phyloP scores from a whole-genome alignment of 2,329 filamentous ascomycete genomes.

The Aspergillus ibericus region DNA sequence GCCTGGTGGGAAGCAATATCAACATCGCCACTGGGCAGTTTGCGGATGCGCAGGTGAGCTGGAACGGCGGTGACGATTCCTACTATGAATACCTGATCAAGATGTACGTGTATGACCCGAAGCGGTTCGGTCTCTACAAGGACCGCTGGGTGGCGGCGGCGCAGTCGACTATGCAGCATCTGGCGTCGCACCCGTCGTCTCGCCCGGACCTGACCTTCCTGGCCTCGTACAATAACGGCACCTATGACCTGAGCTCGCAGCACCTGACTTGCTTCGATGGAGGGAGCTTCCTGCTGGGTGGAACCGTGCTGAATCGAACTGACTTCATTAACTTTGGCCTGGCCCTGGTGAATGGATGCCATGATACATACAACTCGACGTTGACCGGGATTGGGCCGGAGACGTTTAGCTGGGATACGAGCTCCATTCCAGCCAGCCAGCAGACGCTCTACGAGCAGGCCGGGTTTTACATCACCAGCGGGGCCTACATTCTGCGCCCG shows the following conservation, averaged over 20 bases:
- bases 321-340: conserved; percentile 75
- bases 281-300: conserved; percentile 82
- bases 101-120: conserved; percentile 78
- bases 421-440: conserved; percentile 49
- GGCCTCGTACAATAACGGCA: conserved; percentile 38
- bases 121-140: conserved; percentile 63
- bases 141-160: conserved; percentile 75
- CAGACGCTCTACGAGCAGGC: conserved; percentile 62
- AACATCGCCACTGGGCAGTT: conserved; percentile 67
- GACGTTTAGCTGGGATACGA: conserved; percentile 62
- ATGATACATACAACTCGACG: conserved; percentile 69
- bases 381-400: conserved; percentile 77
- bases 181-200: conserved; percentile 66
- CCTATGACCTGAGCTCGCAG: conserved; percentile 40
- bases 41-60: conserved; percentile 66
- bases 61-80: conserved; percentile 74
- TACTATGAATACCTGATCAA: conserved; percentile 92
- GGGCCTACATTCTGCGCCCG: conserved; percentile 68
- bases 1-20: conserved; percentile 69
- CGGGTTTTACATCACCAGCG: conserved; percentile 69
- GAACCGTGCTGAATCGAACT: conserved; percentile 64
- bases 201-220: conserved; percentile 71
- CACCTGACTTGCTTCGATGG: conserved; percentile 77
- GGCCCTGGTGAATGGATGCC: conserved; percentile 69
- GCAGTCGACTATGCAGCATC: conserved; percentile 70